phyloP scores from a whole-genome alignment of 176 grass and related monocot genomes.

The Canna indica region DNA sequence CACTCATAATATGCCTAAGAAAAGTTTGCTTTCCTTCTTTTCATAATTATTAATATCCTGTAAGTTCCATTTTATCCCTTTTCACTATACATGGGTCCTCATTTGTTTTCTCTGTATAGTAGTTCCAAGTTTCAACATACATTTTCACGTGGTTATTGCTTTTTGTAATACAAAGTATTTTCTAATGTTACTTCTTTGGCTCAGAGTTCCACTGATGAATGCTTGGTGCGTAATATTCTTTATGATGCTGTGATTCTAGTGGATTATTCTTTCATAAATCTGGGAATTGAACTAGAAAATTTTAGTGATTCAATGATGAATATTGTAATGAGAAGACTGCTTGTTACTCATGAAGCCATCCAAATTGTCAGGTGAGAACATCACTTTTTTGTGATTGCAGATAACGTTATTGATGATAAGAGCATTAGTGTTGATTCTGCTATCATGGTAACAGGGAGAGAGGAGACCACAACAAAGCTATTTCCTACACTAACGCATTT shows the following conservation, averaged over 20 bases:
- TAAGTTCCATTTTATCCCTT: too few species aligned
- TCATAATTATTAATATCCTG: too few species aligned
- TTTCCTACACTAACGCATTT: slow-evolving; percentile 71
- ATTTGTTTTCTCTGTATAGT: neutral
- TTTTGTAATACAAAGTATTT: neutral
- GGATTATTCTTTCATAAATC: slow-evolving; percentile 91
- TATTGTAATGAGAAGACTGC: slow-evolving; percentile 59
- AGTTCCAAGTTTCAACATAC: neutral
- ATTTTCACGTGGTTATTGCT: neutral
- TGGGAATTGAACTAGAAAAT: slow-evolving; percentile 44
- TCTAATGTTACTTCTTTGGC: slow-evolving; percentile 20
- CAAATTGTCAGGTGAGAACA: slow-evolving; percentile 62
- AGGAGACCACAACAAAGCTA: slow-evolving; percentile 70
- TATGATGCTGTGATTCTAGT: slow-evolving; percentile 87
- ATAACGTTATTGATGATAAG: too few species aligned
- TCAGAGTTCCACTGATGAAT: slow-evolving; percentile 68
- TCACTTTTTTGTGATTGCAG: neutral
- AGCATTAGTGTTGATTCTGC: neutral
- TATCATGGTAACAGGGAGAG: slow-evolving; percentile 39
- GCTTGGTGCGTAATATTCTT: slow-evolving; percentile 64
- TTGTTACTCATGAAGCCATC: slow-evolving; percentile 72
- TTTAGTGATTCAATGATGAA: slow-evolving; percentile 50
- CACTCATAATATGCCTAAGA: too few species aligned
- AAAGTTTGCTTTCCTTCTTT: too few species aligned
- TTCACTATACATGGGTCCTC: too few species aligned